These are phyloP conservation scores for Gnaphalium uliginosum DNA, from an alignment of 129 eudicot species.

Conservation along the genomic window DNA sequence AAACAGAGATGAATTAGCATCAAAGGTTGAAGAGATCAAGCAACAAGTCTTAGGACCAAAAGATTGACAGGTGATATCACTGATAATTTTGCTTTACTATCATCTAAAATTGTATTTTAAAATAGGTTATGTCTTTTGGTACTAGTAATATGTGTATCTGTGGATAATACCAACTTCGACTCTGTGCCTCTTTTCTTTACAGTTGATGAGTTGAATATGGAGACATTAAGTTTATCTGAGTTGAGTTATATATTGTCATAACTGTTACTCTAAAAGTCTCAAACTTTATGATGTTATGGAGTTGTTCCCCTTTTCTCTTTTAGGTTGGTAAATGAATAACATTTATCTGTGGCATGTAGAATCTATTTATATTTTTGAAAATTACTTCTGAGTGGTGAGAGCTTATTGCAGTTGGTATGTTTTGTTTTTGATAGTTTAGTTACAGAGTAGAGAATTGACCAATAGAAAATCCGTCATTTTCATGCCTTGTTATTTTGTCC, in stretches of 20 bases:
- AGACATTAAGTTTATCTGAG: constrained; percentile 4
- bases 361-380: background rate
- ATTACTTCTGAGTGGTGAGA: background rate
- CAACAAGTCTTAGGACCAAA: constrained; percentile 63
- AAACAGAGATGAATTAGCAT: constrained; percentile 69
- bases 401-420: background rate
- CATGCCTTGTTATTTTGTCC: background rate
- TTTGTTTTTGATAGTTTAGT: background rate
- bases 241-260: background rate
- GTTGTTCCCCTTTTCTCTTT: background rate
- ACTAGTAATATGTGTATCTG: constrained; percentile 10
- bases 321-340: background rate
- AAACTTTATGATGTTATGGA: background rate
- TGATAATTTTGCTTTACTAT: constrained; percentile 9
- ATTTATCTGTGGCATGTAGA: background rate
- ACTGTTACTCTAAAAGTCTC: background rate
- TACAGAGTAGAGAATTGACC: background rate
- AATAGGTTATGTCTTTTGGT: constrained; percentile 2
- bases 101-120: constrained; percentile 12
- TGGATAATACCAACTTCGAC: constrained; percentile 26
- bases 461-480: background rate
- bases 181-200: constrained; percentile 4
- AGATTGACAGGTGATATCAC: constrained; percentile 32
- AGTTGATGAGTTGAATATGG: constrained; percentile 15
- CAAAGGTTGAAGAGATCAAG: constrained; percentile 74